phyloP scores from a whole-genome alignment of 2,329 filamentous ascomycete species.

The Colletotrichum australisinense region DNA sequence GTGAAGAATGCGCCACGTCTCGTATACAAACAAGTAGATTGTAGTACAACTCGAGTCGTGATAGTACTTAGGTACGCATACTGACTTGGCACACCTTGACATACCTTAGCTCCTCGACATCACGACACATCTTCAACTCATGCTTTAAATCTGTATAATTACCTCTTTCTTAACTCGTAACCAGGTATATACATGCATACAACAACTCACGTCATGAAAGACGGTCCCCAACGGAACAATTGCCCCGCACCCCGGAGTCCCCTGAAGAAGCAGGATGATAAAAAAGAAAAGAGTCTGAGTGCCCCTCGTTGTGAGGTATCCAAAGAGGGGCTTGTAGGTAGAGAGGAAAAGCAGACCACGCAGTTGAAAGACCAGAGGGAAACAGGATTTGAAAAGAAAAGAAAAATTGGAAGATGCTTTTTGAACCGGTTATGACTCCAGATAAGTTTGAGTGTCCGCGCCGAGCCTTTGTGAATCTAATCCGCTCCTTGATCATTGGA shows the following conservation, averaged over 20 bases:
- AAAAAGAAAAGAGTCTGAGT: not conserved
- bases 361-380: not conserved
- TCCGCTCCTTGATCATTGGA: conserved; percentile 1
- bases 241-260: not conserved
- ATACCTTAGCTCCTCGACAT: not conserved
- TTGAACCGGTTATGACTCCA: conserved; percentile 34
- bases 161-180: conserved; percentile 19
- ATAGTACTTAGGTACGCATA: too few species aligned
- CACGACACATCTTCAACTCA: not conserved
- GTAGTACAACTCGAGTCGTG: too few species aligned
- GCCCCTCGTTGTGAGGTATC: not conserved
- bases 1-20: too few species aligned
- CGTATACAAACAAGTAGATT: too few species aligned
- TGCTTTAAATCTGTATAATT: conserved; percentile 30
- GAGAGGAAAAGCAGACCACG: not conserved
- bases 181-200: conserved; percentile 33
- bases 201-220: conserved; percentile 5
- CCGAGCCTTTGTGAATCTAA: conserved; percentile 31
- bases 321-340: not conserved
- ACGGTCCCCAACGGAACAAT: not conserved
- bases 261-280: not conserved
- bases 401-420: conserved; percentile 26
- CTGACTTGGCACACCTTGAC: too few species aligned
- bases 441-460: conserved; percentile 31
- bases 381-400: not conserved